A percentile compares a stretch with the other conserved stretches of the same genome.
These are phyloP conservation scores for Tubosaeta sp. DNA, from an alignment of 768 basidiomycete species.

Conservation along the genomic window DNA sequence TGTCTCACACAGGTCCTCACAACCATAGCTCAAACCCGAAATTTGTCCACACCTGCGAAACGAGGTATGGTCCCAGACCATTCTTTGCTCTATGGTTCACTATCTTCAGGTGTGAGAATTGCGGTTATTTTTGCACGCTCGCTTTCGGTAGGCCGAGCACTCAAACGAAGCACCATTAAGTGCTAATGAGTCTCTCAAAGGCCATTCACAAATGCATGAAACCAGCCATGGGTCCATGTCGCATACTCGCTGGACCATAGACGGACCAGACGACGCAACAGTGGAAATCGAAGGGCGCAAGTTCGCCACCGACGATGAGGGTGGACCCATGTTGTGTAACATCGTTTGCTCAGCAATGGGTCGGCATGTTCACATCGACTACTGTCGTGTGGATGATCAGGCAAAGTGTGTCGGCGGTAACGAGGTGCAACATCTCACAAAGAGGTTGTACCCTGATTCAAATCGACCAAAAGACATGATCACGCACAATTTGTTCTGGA, in stretches of 20 bases:
- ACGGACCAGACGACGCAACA: conserved; percentile 45
- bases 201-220: too few relatives aligned
- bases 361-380: conserved; percentile 41
- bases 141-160: conserved; percentile 40
- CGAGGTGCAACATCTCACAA: conserved; percentile 44
- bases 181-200: not conserved
- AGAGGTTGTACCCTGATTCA: conserved; percentile 44
- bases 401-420: too few relatives aligned
- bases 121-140: conserved; percentile 56
- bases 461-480: conserved; percentile 48
- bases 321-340: conserved; percentile 53
- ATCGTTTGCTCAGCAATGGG: too few relatives aligned
- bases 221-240: conserved; percentile 56
- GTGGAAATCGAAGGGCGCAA: conserved; percentile 54
- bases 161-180: conserved; percentile 10
- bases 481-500: conserved; percentile 54
- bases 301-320: conserved; percentile 51
- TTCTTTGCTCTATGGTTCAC: too few relatives aligned
- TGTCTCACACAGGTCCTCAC: conserved; percentile 46
- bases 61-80: too few relatives aligned
- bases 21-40: conserved; percentile 42
- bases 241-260: conserved; percentile 51
- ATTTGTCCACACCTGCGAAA: conserved; percentile 54
- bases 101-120: conserved; percentile 43
- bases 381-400: too few relatives aligned